These are phyloP conservation scores for Medicago arabica DNA, from an alignment of 306 rosid genomes.

Conservation along the genomic window DNA sequence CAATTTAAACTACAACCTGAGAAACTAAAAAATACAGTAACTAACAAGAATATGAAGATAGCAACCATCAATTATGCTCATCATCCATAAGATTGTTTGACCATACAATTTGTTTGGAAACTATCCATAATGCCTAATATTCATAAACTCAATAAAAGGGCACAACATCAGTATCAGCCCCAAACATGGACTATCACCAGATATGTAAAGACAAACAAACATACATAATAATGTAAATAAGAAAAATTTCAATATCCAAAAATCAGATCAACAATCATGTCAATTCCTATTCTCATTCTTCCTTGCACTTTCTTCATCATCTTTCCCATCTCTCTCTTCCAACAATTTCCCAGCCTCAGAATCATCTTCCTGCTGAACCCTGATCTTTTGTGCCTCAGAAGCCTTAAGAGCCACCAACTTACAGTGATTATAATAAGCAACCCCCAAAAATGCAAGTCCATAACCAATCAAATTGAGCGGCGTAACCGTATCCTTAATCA, in stretches of 20 bases:
- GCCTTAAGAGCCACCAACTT: constrained; percentile 92
- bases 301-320: constrained; percentile 52
- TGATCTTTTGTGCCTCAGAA: constrained; percentile 74
- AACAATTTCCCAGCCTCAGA: constrained; percentile 90
- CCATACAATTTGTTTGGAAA: not conserved
- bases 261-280: constrained; percentile 36
- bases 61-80: not conserved
- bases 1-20: not conserved
- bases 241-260: constrained; percentile 16
- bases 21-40: not conserved
- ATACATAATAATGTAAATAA: not conserved
- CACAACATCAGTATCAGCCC: not conserved
- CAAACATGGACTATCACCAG: not conserved
- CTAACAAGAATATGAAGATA: not conserved
- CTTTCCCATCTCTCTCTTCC: constrained; percentile 61
- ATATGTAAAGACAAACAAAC: not conserved
- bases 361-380: constrained; percentile 66
- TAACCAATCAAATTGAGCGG: constrained; percentile 82
- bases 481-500: constrained; percentile 89
- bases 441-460: constrained; percentile 87
- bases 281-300: constrained; percentile 67
- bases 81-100: not conserved
- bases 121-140: constrained; percentile 1
- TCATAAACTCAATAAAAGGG: not conserved
- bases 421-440: constrained; percentile 82